Evolutionary conservation across 2,329 filamentous ascomycete genomes (phyloP).

Genomic region (Aureobasidium sp.): DNA sequence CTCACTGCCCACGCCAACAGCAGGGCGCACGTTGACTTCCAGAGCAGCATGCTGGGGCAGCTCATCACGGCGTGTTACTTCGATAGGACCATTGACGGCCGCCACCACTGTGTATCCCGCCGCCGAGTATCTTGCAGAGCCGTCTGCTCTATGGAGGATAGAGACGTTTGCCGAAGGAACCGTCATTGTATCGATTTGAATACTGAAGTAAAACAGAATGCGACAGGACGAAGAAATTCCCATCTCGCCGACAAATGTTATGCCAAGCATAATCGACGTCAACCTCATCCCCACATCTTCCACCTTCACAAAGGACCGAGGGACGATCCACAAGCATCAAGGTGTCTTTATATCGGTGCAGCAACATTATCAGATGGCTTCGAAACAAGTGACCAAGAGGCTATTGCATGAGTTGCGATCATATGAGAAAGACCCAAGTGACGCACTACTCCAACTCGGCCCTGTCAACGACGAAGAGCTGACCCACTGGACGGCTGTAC

Average conservation of each 20-base stretch:
- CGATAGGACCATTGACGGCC: conserved; percentile 86
- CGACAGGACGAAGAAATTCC: neutral
- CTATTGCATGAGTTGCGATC: conserved; percentile 53
- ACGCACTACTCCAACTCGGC: conserved; percentile 47
- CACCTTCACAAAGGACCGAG: neutral
- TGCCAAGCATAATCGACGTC: neutral
- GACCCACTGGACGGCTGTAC: conserved; percentile 50
- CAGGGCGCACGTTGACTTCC: conserved; percentile 83
- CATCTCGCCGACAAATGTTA: neutral
- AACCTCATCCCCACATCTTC: neutral
- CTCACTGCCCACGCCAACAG: conserved; percentile 71
- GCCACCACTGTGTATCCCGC: conserved; percentile 73
- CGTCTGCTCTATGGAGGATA: conserved; percentile 61
- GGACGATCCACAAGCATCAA: neutral
- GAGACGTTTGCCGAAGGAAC: conserved; percentile 10
- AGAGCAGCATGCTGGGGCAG: conserved; percentile 83
- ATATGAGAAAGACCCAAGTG: conserved; percentile 47
- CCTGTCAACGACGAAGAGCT: conserved; percentile 49
- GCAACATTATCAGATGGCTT: neutral
- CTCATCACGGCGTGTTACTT: conserved; percentile 81
- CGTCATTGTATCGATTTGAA: neutral
- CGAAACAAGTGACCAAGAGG: conserved; percentile 39
- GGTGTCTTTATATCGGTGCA: neutral
- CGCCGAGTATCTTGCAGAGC: conserved; percentile 68
- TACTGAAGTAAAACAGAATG: neutral